Base-by-base conservation (phyloP, 345 rosid species). In the Gossypium thurberi region DNA sequence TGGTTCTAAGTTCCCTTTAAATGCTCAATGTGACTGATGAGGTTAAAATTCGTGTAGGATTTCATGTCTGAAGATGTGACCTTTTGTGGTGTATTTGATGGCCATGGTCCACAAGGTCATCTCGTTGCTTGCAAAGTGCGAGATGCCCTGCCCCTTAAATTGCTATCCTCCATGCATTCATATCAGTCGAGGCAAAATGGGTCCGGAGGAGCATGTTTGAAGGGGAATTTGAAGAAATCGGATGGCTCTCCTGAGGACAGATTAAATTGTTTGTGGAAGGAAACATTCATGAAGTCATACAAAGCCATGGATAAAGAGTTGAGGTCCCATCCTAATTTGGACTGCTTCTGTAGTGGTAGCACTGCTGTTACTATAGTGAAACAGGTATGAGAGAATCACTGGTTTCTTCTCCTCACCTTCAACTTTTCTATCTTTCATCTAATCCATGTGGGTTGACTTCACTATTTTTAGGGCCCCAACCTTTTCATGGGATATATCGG, bases 51-150 rank as follows among this genome's bases (percentile, higher is more conserved):
- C 75, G 21, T 85, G 63, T 78, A 95, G 99, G 99, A 95, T 81
- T 96, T 91, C 86, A 75, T 90, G 85, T 77, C 86, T n/a, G 91
- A 91, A 77, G 98, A 93, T 79, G 88, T 85, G 79, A 96, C 88
- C 4, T 93, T 96, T 71, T 93, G 97, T 59, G 99, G 99, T 28
- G 88, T 96, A 42, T 96, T 96, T 76, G 99, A 96, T 84, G 99
- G 99, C 76, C 99, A 96, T 78, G 99, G 99, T 69, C 99, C 99
- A 48, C 90, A 91, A 69, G 99, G 99, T 56, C 99, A 96, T 87
- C 97, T 88, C 61, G 99, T 96, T 75, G 90, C 99, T 33, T 93
- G 92, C 76, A 95, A 89, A 85, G 99, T 95, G 72, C 91, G 97
- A 84, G 99, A 95, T 70, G 79, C 90, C 62, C 78, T 95, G 78